Evolutionary conservation across 1,284 basidiomycete species (phyloP), one percentile per base, ranked within the genome.

Genomic region (Tilletia horrida): DNA sequence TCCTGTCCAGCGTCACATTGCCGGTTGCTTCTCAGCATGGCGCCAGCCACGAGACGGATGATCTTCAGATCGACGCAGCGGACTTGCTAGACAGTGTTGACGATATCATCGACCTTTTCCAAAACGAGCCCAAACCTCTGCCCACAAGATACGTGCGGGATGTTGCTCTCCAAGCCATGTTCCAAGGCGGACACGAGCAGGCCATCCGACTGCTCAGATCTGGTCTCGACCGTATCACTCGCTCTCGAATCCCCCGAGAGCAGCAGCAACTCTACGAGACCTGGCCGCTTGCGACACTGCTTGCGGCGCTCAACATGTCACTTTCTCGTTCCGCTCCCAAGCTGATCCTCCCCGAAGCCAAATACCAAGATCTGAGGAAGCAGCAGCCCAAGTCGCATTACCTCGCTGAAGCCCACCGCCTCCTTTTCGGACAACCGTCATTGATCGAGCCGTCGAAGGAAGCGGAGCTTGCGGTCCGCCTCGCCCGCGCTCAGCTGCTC

Each of bases 311-410:
- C 44, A 63, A 70, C 21, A 69, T 76, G 62, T 69, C 69, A 25
- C 66, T 71, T 23, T 73, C 77, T 21, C 73, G 68, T 44, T 45
- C 59, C 25, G 73, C 77, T 27, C 78, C 78, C 52, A 80, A 80
- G 67, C 68, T 72, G 52, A 69, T 79, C 50, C 67, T 80, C 43
- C 62, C 67, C 57, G 75, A 80, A 29, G 77, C 78, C 8, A 69
- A 69, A 29, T 77, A 74, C 67, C 76, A 80, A 70, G 67, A 63
- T 43, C 69, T 80, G 27, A 50, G 48, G n/a, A 67, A 67, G 8
- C 67, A 67, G 35, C 63, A 65, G 62, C 52, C 31, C 50, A 78
- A 78, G 65, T 67, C 73, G n/a, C 71, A 69, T 42, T 70, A 71
- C 66, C 74, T 72, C 66, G 67, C 68, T 14, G 68, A 72, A 27